These are phyloP conservation scores for Trichophaea hybrida DNA, from an alignment of 2,329 filamentous ascomycete species.

Conservation along the genomic window DNA sequence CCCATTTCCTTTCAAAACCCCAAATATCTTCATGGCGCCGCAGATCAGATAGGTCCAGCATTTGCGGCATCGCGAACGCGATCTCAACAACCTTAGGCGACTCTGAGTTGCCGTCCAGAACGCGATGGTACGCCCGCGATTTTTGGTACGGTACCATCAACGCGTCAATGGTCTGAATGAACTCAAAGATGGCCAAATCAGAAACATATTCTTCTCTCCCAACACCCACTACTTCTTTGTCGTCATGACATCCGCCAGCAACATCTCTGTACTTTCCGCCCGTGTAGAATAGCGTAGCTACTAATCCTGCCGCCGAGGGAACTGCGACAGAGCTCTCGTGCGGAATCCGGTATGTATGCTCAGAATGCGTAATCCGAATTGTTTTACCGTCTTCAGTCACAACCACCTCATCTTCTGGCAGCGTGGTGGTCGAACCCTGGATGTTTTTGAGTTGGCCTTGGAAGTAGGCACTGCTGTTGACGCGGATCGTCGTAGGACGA, in stretches of 20 bases:
- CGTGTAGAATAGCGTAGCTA: slow-evolving; percentile 53
- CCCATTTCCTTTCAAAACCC: slow-evolving; percentile 77
- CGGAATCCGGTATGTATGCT: background rate
- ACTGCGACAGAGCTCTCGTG: background rate
- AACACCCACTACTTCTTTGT: slow-evolving; percentile 34
- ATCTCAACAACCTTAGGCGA: slow-evolving; percentile 52
- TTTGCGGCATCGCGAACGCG: slow-evolving; percentile 36
- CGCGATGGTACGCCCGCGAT: slow-evolving; percentile 41
- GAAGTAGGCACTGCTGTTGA: slow-evolving; percentile 3
- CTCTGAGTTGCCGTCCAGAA: slow-evolving; percentile 45
- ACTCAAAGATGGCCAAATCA: slow-evolving; percentile 22
- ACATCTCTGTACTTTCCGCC: slow-evolving; percentile 23
- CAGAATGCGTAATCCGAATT: background rate
- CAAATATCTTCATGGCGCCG: slow-evolving; percentile 69
- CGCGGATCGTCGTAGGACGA: background rate
- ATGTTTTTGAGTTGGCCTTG: background rate
- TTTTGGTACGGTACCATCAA: slow-evolving; percentile 20
- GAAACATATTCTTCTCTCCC: slow-evolving; percentile 31
- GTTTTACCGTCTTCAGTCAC: slow-evolving; percentile 4
- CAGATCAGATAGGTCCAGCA: slow-evolving; percentile 43
- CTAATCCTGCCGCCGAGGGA: slow-evolving; percentile 32
- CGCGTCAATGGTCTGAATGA: slow-evolving; percentile 14
- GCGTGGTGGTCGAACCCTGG: background rate
- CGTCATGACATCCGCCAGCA: background rate
- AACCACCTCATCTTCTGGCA: background rate